phyloP scores from a whole-genome alignment of 805 yeast species.

The Cyberlindnera veronae region DNA sequence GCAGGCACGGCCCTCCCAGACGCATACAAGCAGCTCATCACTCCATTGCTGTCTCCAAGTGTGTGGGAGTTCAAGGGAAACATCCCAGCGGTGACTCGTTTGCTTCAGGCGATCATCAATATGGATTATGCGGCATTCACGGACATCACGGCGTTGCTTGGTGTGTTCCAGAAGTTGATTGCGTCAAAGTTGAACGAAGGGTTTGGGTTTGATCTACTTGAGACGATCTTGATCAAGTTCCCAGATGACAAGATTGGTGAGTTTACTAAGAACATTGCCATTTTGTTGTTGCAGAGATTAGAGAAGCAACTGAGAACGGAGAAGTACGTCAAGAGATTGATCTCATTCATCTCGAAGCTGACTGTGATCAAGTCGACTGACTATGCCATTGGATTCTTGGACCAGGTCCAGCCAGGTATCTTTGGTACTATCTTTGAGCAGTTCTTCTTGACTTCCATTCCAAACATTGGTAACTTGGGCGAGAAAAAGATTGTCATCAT shows the following conservation, averaged over 20 bases:
- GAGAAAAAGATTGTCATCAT: constrained; percentile 53
- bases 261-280: constrained; percentile 68
- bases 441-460: constrained; percentile 39
- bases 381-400: constrained; percentile 63
- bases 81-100: constrained; percentile 86
- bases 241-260: constrained; percentile 47
- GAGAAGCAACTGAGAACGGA: constrained; percentile 82
- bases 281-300: constrained; percentile 73
- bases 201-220: constrained; percentile 82
- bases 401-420: constrained; percentile 62
- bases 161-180: constrained; percentile 93
- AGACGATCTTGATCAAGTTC: constrained; percentile 57
- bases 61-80: constrained; percentile 94
- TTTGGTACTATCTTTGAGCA: constrained; percentile 47
- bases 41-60: constrained; percentile 83
- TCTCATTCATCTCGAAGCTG: constrained; percentile 56
- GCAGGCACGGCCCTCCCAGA: constrained; percentile 50
- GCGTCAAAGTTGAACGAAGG: constrained; percentile 79
- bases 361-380: constrained; percentile 43
- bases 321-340: constrained; percentile 67
- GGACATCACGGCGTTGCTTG: constrained; percentile 76
- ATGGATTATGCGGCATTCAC: constrained; percentile 33
- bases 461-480: constrained; percentile 44
- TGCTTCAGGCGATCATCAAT: constrained; percentile 63
- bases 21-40: constrained; percentile 60